Conservation (phyloP, 176 grass and related monocot species). For the Luzula sylvatica region DNA sequence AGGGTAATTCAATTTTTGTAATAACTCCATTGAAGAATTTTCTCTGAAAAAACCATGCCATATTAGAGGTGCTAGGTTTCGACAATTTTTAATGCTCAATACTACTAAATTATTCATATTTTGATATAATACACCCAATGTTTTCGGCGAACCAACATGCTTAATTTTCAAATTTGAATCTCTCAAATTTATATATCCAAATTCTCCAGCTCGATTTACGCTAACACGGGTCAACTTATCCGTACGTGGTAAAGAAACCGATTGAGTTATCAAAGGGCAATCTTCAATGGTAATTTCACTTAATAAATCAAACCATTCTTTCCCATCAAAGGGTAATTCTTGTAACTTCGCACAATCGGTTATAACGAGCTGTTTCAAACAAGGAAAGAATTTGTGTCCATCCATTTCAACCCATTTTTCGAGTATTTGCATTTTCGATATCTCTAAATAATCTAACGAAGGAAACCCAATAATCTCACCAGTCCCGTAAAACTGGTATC, state of each 20-base stretch:
- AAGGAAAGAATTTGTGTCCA: neutral
- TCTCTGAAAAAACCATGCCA: slow-evolving; percentile 6
- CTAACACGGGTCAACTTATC: slow-evolving; percentile 7
- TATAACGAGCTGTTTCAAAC: slow-evolving; percentile 10
- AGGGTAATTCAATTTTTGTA: slow-evolving; percentile 4
- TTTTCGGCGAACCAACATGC: neutral
- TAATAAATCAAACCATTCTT: slow-evolving; percentile 15
- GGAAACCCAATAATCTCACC: neutral
- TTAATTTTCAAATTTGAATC: slow-evolving; percentile 22
- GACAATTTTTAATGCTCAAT: slow-evolving; percentile 19
- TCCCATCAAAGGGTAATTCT: slow-evolving; percentile 7
- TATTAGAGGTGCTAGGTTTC: slow-evolving; percentile 5
- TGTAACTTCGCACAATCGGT: slow-evolving; percentile 3
- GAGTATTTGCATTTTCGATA: slow-evolving; percentile 14
- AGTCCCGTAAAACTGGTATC: slow-evolving; percentile 10
- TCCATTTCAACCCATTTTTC: slow-evolving; percentile 16
- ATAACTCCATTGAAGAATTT: neutral
- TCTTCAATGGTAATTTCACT: slow-evolving; percentile 7
- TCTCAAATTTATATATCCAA: neutral
- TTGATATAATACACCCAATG: slow-evolving; percentile 3
- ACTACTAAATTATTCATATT: slow-evolving; percentile 21
- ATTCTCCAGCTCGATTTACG: slow-evolving; percentile 13
- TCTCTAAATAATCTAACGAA: slow-evolving; percentile 27
- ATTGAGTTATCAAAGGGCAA: slow-evolving; percentile 17
- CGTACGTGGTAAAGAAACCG: neutral